Percentiles rank a stretch among this genome's conserved stretches.
phyloP scores from a whole-genome alignment of 2,329 filamentous ascomycete species.

The Gnomoniopsis sp. region DNA sequence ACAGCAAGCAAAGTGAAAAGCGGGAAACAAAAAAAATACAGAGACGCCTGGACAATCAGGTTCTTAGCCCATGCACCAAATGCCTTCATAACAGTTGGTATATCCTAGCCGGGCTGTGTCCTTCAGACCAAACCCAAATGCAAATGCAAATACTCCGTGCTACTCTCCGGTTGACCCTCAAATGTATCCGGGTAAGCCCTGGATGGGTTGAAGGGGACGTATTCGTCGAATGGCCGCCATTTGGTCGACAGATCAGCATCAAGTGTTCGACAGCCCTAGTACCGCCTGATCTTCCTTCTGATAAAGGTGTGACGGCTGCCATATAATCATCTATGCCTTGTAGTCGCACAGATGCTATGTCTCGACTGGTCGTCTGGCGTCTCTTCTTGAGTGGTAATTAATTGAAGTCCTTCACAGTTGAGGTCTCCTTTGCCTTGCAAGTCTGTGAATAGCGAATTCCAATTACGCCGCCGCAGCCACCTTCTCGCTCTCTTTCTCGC shows the following conservation, averaged over 20 bases:
- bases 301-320: too few relatives aligned
- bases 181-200: neutral
- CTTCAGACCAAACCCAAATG: neutral
- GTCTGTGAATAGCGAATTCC: neutral
- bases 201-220: neutral
- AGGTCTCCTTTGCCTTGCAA: too few relatives aligned
- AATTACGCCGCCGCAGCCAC: conserved; percentile 15
- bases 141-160: conserved; percentile 1
- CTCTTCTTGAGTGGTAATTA: too few relatives aligned
- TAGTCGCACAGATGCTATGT: too few relatives aligned
- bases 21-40: too few relatives aligned
- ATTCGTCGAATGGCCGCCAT: neutral
- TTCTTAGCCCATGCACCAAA: neutral
- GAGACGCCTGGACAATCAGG: neutral
- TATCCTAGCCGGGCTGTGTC: neutral
- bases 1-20: neutral
- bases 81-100: neutral
- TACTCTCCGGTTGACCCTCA: neutral
- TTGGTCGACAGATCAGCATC: neutral
- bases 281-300: too few relatives aligned
- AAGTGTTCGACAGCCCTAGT: too few relatives aligned
- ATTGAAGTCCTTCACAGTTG: too few relatives aligned
- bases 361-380: too few relatives aligned
- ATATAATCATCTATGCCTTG: too few relatives aligned
- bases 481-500: conserved; percentile 34